Conservation (phyloP, 352 stramenopile species). For the Globisporangium camurandrum region DNA sequence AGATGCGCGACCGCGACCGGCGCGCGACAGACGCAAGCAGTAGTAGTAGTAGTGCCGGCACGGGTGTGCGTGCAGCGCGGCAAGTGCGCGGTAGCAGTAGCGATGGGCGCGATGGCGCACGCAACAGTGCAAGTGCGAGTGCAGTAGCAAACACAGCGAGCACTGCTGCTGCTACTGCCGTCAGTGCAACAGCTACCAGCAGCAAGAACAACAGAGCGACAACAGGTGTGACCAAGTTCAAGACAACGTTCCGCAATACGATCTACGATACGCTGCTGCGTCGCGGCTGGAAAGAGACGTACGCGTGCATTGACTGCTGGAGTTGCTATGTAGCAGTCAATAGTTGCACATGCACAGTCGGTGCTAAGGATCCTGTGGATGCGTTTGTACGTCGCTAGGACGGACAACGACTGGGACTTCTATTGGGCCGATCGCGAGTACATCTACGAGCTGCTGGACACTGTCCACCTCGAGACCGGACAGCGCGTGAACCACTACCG, state of each 20-base stretch:
- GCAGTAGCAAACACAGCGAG: neutral
- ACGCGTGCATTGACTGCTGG: neutral
- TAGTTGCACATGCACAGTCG: neutral
- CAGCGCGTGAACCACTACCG: slow-evolving; percentile 91
- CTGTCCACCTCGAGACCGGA: slow-evolving; percentile 66
- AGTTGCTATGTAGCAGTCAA: neutral
- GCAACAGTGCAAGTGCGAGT: slow-evolving; percentile 10
- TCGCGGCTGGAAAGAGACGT: slow-evolving; percentile 87
- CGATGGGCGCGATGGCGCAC: slow-evolving; percentile 15
- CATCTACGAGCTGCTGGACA: slow-evolving; percentile 89
- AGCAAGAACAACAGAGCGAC: slow-evolving; percentile 5
- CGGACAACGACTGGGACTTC: slow-evolving; percentile 85
- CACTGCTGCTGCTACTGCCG: neutral
- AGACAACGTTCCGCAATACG: slow-evolving; percentile 89
- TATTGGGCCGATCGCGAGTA: slow-evolving; percentile 88
- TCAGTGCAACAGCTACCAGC: slow-evolving; percentile 7
- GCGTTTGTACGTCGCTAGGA: slow-evolving; percentile 6
- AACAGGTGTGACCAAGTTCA: slow-evolving; percentile 62
- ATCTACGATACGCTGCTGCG: slow-evolving; percentile 88
- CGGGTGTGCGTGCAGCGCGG: slow-evolving; percentile 16
- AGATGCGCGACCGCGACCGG: neutral
- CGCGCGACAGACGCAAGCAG: neutral
- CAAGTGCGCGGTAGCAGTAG: slow-evolving; percentile 34
- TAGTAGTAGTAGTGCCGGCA: slow-evolving; percentile 18
- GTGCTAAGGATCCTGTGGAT: too few relatives aligned